Percentiles rank a stretch among this genome's conserved stretches.
Evolutionary conservation across 805 yeast species (phyloP).

Genomic region (Kregervanrija delftensis): DNA sequence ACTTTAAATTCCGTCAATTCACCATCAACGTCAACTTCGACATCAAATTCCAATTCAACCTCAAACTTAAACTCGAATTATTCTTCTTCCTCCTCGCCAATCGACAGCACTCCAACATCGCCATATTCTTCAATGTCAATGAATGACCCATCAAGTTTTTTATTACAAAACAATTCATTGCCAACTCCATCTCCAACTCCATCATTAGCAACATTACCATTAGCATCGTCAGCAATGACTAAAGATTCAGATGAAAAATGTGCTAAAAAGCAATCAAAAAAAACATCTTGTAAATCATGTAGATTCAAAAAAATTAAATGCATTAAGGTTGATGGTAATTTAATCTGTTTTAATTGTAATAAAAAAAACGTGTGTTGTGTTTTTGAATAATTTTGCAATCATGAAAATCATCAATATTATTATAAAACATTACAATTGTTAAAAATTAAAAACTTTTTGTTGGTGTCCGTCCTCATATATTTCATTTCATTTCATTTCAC

Average conservation of each 20-base stretch:
- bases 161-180: not conserved
- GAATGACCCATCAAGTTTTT: too few relatives aligned
- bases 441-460: too few relatives aligned
- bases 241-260: not conserved
- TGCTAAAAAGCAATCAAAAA: slow-evolving; percentile 19
- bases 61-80: not conserved
- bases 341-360: slow-evolving; percentile 23
- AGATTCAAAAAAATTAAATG: slow-evolving; percentile 30
- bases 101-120: not conserved
- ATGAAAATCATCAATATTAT: too few relatives aligned
- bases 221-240: slow-evolving; percentile 1
- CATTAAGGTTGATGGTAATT: slow-evolving; percentile 21
- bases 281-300: slow-evolving; percentile 28
- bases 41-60: not conserved
- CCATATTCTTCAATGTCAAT: not conserved
- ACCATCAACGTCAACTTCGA: not conserved
- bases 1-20: not conserved
- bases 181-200: not conserved
- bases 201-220: not conserved
- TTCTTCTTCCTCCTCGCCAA: too few relatives aligned
- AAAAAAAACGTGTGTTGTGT: slow-evolving; percentile 28
- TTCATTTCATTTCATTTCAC: too few relatives aligned
- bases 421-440: slow-evolving; percentile 22
- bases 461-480: too few relatives aligned
- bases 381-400: slow-evolving; percentile 58